Percentiles rank a stretch among this genome's conserved stretches.
Evolutionary conservation across 1,284 basidiomycete genomes (phyloP).

Genomic region (Ustilago xerochloae): DNA sequence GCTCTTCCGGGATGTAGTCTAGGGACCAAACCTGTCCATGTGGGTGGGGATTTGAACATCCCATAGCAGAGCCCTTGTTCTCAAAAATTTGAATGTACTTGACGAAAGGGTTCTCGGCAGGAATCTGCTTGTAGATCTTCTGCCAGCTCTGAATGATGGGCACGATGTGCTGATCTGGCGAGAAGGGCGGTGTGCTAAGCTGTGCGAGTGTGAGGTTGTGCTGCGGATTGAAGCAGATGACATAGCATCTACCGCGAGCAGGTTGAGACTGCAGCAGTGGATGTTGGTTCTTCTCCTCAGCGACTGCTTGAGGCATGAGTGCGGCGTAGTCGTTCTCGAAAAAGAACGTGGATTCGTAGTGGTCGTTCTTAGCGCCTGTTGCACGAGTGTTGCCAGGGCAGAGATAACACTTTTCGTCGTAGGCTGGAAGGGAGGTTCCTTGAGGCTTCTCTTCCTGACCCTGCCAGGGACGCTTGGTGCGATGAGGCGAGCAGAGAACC

Average conservation of each 20-base stretch:
- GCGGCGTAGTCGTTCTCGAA: constrained; percentile 91
- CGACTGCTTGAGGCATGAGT: constrained; percentile 73
- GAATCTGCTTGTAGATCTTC: constrained; percentile 60
- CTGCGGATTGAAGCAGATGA: constrained; percentile 87
- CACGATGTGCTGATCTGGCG: constrained; percentile 74
- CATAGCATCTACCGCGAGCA: constrained; percentile 86
- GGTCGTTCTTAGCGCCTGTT: constrained; percentile 78
- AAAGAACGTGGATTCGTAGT: constrained; percentile 76
- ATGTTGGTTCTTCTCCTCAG: constrained; percentile 38
- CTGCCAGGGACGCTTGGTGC: constrained; percentile 67
- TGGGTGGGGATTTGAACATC: constrained; percentile 93
- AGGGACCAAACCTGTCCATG: constrained; percentile 90
- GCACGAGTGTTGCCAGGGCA: constrained; percentile 89
- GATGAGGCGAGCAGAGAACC: constrained; percentile 67
- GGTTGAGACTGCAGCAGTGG: constrained; percentile 77
- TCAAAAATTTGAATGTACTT: constrained; percentile 71
- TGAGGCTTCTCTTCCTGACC: constrained; percentile 61
- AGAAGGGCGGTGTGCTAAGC: constrained; percentile 71
- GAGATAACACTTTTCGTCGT: constrained; percentile 86
- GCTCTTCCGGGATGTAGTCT: constrained; percentile 64
- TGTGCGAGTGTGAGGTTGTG: constrained; percentile 91
- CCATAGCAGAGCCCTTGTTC: constrained; percentile 97
- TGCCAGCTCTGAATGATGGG: constrained; percentile 81
- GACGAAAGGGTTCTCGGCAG: constrained; percentile 63
- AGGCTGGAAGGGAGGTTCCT: constrained; percentile 70